Evolutionary conservation across 495 filamentous ascomycete genomes (phyloP), one percentile per base, ranked within the genome.

Genomic region (Ramalina intermedia): DNA sequence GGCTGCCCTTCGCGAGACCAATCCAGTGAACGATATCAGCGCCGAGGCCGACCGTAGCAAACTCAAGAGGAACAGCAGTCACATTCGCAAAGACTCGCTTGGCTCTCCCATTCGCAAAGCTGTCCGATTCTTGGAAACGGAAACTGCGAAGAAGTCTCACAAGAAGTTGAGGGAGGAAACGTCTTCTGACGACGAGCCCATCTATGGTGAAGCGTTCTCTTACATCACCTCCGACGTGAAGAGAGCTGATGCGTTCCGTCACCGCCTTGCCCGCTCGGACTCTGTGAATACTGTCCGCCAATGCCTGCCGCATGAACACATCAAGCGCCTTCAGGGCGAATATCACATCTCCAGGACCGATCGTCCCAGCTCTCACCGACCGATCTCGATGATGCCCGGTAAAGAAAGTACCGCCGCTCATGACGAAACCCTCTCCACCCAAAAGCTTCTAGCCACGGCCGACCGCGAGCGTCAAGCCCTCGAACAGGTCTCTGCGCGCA

Each of bases 181-280:
- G 41, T 55, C 46, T 70, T 55, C 41, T 61, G 58, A 61, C 70
- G 58, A 69, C 58, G 86, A 93, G 56, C 82, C 82, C 1, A 84
- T 89, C n/a, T 95, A 91, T 61, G 89, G 90, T 71, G 81, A 86
- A 52, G 87, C 87, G 23, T 96, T 95, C 62, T 80, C 85, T 51
- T 78, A 81, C 40, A 69, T 82, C 76, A 40, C 70, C 77, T 29
- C 69, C 69, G 38, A 75, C 74, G 23, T 72, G 68, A 48, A 66
- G 70, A 44, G 66, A 60, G n/a, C 37, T n/a, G 91, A 96, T 61
- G 76, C 79, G 12, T 93, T 93, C 57, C 70, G 87, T 49, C 84
- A 94, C 60, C 81, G 85, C 4, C 79, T 84, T 52, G 76, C 84
- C 26, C 81, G 91, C 42, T 91, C 87, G 46, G 91, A 96, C 59